These are phyloP conservation scores for Elaeis guineensis DNA, from an alignment of 176 grass and related monocot species.

Conservation along the genomic window DNA sequence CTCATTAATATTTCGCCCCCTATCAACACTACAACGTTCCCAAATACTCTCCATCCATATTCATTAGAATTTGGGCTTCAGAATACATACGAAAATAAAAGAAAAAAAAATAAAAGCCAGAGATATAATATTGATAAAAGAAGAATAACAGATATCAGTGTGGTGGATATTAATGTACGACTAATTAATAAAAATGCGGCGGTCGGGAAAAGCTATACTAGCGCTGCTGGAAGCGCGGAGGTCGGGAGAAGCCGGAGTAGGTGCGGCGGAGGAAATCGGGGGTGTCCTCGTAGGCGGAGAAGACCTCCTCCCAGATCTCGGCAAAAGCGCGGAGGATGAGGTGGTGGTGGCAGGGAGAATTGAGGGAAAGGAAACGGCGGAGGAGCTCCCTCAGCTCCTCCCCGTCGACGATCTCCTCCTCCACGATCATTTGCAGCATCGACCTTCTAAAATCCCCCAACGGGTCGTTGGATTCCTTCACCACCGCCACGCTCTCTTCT, in stretches of 20 bases:
- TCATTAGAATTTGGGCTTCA: no score
- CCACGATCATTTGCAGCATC: constrained; percentile 79
- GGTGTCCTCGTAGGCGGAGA: constrained; percentile 12
- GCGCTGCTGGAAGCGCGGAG: neutral
- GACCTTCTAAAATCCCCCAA: constrained; percentile 59
- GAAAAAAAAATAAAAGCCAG: no score
- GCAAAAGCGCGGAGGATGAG: constrained; percentile 35
- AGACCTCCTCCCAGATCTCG: constrained; percentile 68
- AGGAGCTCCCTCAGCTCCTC: constrained; percentile 69
- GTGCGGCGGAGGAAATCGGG: constrained; percentile 15
- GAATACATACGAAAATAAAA: no score
- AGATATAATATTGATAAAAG: no score
- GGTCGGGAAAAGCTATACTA: neutral
- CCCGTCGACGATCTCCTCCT: constrained; percentile 48
- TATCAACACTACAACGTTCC: no score
- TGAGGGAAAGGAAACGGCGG: constrained; percentile 61
- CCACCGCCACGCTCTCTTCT: constrained; percentile 48
- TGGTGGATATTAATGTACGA: no score
- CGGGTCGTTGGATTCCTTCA: constrained; percentile 68
- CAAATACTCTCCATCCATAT: no score
- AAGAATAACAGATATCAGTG: no score
- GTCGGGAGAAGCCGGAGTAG: neutral
- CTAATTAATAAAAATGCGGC: neutral
- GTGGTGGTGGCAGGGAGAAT: constrained; percentile 55
- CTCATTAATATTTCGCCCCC: no score